Conservation (phyloP, 805 yeast species). For the Komagataella phaffii region DNA sequence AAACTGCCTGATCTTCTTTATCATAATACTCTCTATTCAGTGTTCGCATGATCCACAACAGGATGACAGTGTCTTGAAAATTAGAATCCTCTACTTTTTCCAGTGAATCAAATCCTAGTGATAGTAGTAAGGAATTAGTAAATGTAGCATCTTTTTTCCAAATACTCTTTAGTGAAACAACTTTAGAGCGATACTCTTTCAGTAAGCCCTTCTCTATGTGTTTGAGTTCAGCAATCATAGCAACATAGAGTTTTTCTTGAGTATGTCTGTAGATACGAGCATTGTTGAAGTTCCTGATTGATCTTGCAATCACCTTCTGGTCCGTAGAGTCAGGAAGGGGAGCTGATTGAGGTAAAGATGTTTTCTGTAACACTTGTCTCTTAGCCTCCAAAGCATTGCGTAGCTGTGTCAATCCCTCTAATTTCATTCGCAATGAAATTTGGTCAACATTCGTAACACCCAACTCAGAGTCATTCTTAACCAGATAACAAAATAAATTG, state of each 20-base stretch:
- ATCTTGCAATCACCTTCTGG: background rate
- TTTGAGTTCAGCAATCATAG: slow-evolving; percentile 26
- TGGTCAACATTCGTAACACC: slow-evolving; percentile 15
- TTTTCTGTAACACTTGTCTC: slow-evolving; percentile 17
- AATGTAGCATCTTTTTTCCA: slow-evolving; percentile 24
- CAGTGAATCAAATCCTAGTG: slow-evolving; percentile 42
- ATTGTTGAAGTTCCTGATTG: slow-evolving; percentile 7
- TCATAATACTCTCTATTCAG: slow-evolving; percentile 27
- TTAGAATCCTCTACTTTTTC: slow-evolving; percentile 35
- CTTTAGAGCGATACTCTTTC: slow-evolving; percentile 12
- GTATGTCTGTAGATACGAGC: slow-evolving; percentile 23
- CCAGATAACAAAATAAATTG: slow-evolving; percentile 38
- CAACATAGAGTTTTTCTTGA: slow-evolving; percentile 23
- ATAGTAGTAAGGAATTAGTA: slow-evolving; percentile 37
- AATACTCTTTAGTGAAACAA: slow-evolving; percentile 24
- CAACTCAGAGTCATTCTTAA: slow-evolving; percentile 32
- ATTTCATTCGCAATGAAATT: slow-evolving; percentile 26
- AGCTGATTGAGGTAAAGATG: slow-evolving; percentile 1
- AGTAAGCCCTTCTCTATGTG: slow-evolving; percentile 26
- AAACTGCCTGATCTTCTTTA: slow-evolving; percentile 17
- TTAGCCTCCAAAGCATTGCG: slow-evolving; percentile 40
- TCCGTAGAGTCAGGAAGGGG: slow-evolving; percentile 2
- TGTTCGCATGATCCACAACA: slow-evolving; percentile 52
- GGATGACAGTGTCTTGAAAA: slow-evolving; percentile 42
- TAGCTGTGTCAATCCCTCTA: slow-evolving; percentile 51